Evolutionary conservation across 2,329 filamentous ascomycete genomes (phyloP).

Genomic region (Cryphonectria carpinicola): DNA sequence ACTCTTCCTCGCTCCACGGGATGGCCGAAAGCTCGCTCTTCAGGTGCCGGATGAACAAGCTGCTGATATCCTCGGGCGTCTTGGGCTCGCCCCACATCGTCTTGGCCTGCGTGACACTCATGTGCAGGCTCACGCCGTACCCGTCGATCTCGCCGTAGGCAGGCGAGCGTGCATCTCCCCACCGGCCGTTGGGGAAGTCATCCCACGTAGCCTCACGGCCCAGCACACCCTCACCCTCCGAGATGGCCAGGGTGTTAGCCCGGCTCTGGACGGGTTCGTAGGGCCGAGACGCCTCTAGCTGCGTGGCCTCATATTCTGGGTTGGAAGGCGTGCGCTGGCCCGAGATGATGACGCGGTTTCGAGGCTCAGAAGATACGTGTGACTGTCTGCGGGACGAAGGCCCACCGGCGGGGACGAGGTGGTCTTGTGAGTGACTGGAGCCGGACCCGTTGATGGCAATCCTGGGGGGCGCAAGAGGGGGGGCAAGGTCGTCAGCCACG

Average conservation of each 20-base stretch:
- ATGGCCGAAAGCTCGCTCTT: constrained; percentile 78
- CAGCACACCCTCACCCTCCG: constrained; percentile 86
- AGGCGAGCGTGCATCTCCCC: constrained; percentile 89
- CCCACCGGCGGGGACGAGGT: constrained; percentile 11
- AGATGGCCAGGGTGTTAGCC: constrained; percentile 87
- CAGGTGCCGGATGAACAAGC: constrained; percentile 81
- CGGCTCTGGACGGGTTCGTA: constrained; percentile 74
- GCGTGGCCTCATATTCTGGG: constrained; percentile 72
- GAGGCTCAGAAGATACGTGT: constrained; percentile 80
- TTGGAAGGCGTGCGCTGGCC: constrained; percentile 58
- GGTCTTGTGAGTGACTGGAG: constrained; percentile 37
- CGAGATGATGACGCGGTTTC: constrained; percentile 85
- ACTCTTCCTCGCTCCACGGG: constrained; percentile 91
- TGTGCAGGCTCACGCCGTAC: constrained; percentile 95
- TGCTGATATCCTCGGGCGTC: constrained; percentile 71
- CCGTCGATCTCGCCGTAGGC: constrained; percentile 97
- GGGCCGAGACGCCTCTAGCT: constrained; percentile 77
- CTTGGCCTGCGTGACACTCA: constrained; percentile 82
- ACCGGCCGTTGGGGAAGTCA: constrained; percentile 94
- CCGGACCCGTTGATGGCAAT: constrained; percentile 56
- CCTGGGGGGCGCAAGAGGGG: constrained; percentile 47
- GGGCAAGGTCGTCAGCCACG: constrained; percentile 49
- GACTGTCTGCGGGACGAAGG: constrained; percentile 65
- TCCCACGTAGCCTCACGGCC: constrained; percentile 98
- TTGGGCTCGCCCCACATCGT: constrained; percentile 83